Conservation (phyloP, 208 protist genomes). For the Leishmania amazonensis region DNA sequence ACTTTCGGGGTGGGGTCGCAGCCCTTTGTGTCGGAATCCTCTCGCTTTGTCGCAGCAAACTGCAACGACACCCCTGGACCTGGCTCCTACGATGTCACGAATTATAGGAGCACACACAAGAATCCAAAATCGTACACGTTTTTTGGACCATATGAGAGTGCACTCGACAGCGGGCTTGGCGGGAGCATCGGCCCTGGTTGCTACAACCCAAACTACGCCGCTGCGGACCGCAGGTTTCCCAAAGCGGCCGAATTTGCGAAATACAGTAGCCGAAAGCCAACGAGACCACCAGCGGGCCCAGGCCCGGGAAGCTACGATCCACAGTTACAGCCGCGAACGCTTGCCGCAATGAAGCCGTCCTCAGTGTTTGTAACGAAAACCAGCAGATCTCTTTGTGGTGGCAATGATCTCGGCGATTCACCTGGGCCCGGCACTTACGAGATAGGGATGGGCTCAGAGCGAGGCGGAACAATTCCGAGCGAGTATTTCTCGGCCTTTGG, state of each 20-base stretch:
- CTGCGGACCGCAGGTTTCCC: constrained; percentile 41
- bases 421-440: constrained; percentile 85
- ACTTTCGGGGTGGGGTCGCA: constrained; percentile 40
- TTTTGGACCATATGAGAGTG: constrained; percentile 14
- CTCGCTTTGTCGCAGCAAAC: constrained; percentile 45
- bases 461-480: not conserved
- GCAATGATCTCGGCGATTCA: constrained; percentile 21
- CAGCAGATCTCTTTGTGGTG: constrained; percentile 27
- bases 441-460: constrained; percentile 11
- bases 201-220: constrained; percentile 59
- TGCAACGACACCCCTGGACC: constrained; percentile 57
- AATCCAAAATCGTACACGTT: constrained; percentile 39
- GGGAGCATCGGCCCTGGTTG: constrained; percentile 42
- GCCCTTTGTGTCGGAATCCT: constrained; percentile 69
- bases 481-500: constrained; percentile 71
- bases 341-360: constrained; percentile 68
- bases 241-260: constrained; percentile 55
- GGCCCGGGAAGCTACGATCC: constrained; percentile 81
- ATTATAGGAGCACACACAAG: constrained; percentile 34
- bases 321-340: constrained; percentile 12
- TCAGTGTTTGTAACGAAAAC: constrained; percentile 85
- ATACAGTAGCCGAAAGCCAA: constrained; percentile 51
- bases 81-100: constrained; percentile 54
- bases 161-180: not conserved
- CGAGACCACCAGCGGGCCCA: constrained; percentile 35